Evolutionary conservation across 306 rosid species (phyloP).

Genomic region (Fragaria vesca): DNA sequence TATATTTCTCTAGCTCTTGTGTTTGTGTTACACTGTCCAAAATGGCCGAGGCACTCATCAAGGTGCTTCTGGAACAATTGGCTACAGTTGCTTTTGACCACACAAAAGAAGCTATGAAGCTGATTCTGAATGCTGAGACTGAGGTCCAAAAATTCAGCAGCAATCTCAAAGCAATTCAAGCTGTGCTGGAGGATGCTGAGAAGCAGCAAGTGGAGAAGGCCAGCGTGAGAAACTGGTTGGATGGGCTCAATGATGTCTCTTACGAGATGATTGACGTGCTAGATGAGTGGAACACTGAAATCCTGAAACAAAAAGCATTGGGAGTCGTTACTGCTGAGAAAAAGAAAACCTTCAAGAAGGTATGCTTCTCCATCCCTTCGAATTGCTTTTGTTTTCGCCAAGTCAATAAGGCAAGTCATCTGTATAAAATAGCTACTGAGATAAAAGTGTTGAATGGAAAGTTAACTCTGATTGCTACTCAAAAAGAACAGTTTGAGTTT

Average conservation of each 20-base stretch:
- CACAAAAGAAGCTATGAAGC: background rate
- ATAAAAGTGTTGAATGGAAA: background rate
- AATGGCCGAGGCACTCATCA: background rate
- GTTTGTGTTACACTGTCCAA: background rate
- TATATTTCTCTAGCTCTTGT: background rate
- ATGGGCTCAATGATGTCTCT: background rate
- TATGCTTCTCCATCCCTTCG: background rate
- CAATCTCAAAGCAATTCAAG: background rate
- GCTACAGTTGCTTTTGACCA: background rate
- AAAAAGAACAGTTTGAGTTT: background rate
- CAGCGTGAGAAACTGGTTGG: background rate
- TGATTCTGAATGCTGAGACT: background rate
- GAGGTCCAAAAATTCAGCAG: background rate
- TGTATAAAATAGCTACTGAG: background rate
- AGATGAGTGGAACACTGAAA: background rate
- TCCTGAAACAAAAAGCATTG: background rate
- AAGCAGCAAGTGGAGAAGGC: background rate
- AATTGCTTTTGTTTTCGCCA: background rate
- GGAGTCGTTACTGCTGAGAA: background rate
- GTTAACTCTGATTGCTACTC: background rate
- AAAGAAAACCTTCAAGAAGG: background rate
- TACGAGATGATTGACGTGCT: background rate
- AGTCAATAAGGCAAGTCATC: background rate
- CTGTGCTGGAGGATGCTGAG: background rate
- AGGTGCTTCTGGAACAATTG: background rate